Evolutionary conservation across 371 early-diverging fungal species (phyloP), one percentile per base, ranked within the genome.

Genomic region (Haplosporangium sp.): DNA sequence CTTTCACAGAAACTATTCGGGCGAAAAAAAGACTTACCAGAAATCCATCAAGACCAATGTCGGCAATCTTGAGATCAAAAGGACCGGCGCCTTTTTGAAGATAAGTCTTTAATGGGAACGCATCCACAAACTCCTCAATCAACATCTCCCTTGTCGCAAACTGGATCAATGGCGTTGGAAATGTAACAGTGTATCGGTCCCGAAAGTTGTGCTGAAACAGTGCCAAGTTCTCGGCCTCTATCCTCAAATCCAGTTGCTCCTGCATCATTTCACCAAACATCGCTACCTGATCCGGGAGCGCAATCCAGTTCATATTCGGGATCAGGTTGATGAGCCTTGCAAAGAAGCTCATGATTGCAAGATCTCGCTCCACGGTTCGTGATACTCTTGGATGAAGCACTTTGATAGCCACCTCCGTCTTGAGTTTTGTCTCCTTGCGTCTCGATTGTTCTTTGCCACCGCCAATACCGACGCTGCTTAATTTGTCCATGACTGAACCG

Each of bases 181-280:
- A 94, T 5, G 82, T 80, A 38, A 92, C 85, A 1, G 85, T 81
- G 8, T 69, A 74, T 0, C 87, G 81, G 38, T 85, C 69, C 20
- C 68, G 64, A 74, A 96, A 97, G 73, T 94, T 90, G 1, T 83
- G 71, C 14, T 86, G 83, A 79, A 98, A 96, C 5, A 82, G 73
- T 14, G 83, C 69, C 55, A 97, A 70, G 73, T 97, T 95, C 1
- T 73, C 57, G 8, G 92, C 95, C 76, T 99, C 99, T 11, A 88
- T 83, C 18, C 93, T 82, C 55, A 99, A 64, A 82, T 99, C 97
- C 21, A 95, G 69, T 75, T 99, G 99, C 50, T 89, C 87, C 48
- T 83, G 81, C 96, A 99, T 97, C 95, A 98, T 96, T n/a, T 82
- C 75, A 6, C 91, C 91, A 88, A 99, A 98, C 54, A 92, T 91